These are phyloP conservation scores for Nymphaea colorata DNA, from an alignment of 164 flowering plant species.

Conservation along the genomic window DNA sequence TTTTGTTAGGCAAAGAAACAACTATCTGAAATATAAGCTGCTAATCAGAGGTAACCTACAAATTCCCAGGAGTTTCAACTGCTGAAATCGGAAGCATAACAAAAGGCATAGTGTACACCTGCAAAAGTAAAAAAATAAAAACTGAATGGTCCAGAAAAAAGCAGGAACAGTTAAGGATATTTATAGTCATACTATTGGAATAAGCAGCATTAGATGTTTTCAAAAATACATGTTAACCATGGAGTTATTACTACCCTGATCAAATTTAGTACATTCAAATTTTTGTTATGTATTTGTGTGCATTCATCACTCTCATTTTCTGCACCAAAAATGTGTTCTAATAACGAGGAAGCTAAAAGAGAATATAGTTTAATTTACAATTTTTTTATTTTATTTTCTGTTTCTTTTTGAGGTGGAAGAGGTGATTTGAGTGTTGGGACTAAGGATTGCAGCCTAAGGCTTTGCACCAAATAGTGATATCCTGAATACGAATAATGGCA, in stretches of 20 bases:
- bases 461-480: too few relatives aligned
- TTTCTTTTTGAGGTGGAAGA: background rate
- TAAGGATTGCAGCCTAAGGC: too few relatives aligned
- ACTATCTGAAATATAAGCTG: background rate
- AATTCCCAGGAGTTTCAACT: conserved; percentile 68
- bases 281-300: background rate
- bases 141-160: background rate
- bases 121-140: conserved; percentile 3
- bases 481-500: too few relatives aligned
- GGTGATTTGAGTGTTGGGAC: too few relatives aligned
- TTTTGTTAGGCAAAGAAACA: background rate
- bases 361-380: background rate
- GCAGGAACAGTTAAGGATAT: background rate
- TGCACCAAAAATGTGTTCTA: too few relatives aligned
- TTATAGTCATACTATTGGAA: background rate
- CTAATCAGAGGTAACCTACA: conserved; percentile 29
- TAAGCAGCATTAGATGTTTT: background rate
- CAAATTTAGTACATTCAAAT: background rate
- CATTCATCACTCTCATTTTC: too few relatives aligned
- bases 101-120: conserved; percentile 62
- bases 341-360: too few relatives aligned
- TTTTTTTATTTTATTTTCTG: too few relatives aligned
- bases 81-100: conserved; percentile 49
- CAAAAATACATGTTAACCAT: background rate
- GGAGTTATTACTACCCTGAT: background rate